Evolutionary conservation across 805 yeast species (phyloP), one percentile per base, ranked within the genome.

Genomic region (Nakazawaea molendinolei): DNA sequence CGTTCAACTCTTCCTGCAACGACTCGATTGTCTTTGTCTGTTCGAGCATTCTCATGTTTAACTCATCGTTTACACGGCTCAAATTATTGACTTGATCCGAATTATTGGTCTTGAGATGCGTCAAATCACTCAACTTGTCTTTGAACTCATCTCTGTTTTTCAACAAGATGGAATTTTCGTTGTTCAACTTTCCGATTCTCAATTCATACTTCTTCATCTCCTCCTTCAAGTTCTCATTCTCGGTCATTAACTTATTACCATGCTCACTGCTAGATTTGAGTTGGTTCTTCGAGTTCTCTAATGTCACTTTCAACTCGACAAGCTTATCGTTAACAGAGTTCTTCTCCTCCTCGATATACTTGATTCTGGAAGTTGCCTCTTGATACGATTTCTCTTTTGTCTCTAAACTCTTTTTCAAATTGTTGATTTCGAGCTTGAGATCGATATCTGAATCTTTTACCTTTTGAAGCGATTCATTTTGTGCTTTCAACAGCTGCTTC

Each of bases 1-100:
- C 97, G 8, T 71, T 63, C n/a, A 90, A 59, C 50, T 89, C 96
- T 39, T 86, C 95, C 46, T 84, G 87, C 20, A 89, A 53, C 2
- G 76, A 71, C 39, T 83, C 87, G 16, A 74, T 64, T 43, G 74
- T 69, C 36, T 65, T 65, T 28, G 67, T 69, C 2, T 77, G 62
- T 47, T 92, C 97, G 42, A 72, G 71, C 26, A 78, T 58, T 36
- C 83, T 74, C 69, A 82, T 71, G 3, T 68, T 51, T 33, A 83
- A 53, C 48, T 86, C 95, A 34, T 85, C 90, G 41, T 78, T 73
- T 51, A 84, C 86, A 44, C 75, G 79, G 47, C 71, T 79, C 41
- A 75, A 48, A 0, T 64, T 45, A 26, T 71, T 79, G 7, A 66
- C 60, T 39, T 67, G 70, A 18, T 65, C 72, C 34, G 46, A 46